Evolutionary conservation across 495 filamentous ascomycete genomes (phyloP).

Genomic region (Aspergillus incahuasiensis): DNA sequence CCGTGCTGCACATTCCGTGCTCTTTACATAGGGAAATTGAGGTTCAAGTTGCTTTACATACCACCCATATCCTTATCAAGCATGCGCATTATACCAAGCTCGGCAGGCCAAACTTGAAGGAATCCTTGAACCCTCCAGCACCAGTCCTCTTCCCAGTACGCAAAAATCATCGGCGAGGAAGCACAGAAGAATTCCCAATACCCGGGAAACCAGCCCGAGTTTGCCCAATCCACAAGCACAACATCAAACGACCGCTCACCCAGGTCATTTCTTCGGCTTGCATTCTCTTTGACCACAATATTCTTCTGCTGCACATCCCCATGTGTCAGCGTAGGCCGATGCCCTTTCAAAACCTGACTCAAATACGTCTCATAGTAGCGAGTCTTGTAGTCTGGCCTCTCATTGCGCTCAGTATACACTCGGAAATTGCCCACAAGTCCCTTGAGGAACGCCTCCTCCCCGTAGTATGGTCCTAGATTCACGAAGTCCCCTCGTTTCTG

Average conservation of each 20-base stretch:
- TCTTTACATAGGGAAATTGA: too few species aligned
- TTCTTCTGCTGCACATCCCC: constrained; percentile 29
- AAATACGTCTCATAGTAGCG: constrained; percentile 24
- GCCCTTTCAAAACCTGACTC: constrained; percentile 19
- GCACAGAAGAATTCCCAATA: constrained; percentile 28
- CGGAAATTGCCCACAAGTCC: too few species aligned
- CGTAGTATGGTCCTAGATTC: too few species aligned
- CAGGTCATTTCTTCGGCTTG: constrained; percentile 16
- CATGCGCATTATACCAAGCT: constrained; percentile 25
- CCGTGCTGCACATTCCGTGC: too few species aligned
- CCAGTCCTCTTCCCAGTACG: constrained; percentile 27
- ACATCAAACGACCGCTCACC: constrained; percentile 25
- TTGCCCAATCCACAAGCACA: constrained; percentile 25
- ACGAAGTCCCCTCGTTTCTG: too few species aligned
- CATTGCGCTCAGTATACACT: too few species aligned
- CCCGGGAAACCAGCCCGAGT: constrained; percentile 26
- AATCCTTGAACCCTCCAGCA: constrained; percentile 25
- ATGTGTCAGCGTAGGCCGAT: constrained; percentile 27
- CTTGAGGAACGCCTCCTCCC: too few species aligned
- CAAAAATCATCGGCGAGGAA: constrained; percentile 12
- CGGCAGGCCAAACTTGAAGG: constrained; percentile 26
- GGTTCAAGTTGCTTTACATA: too few species aligned
- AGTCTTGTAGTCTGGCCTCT: not conserved
- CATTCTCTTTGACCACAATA: constrained; percentile 25
- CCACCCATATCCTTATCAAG: constrained; percentile 24